These are phyloP conservation scores for Pyricularia grisea DNA, from an alignment of 2,329 filamentous ascomycete species.

Conservation along the genomic window DNA sequence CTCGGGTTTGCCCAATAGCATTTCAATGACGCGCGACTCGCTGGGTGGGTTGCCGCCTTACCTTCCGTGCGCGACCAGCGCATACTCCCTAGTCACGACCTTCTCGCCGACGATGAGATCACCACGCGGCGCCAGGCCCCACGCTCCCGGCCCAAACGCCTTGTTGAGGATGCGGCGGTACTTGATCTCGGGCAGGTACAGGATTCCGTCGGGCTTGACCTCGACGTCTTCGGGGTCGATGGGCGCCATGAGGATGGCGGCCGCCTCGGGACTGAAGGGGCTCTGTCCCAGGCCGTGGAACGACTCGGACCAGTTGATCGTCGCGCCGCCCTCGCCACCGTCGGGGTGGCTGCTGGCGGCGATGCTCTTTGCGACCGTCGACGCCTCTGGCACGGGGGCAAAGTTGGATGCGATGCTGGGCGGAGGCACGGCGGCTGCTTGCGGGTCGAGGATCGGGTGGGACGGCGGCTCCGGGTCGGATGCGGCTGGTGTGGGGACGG, in stretches of 20 bases:
- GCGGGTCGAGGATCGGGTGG: slow-evolving; percentile 16
- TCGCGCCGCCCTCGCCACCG: slow-evolving; percentile 8
- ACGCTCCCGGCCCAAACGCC: slow-evolving; percentile 90
- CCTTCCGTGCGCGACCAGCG: slow-evolving; percentile 80
- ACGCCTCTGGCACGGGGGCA: slow-evolving; percentile 13
- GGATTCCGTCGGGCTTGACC: slow-evolving; percentile 93
- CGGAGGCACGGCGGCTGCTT: slow-evolving; percentile 17
- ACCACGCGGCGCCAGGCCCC: slow-evolving; percentile 84
- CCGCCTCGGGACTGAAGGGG: slow-evolving; percentile 62
- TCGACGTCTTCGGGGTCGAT: slow-evolving; percentile 72
- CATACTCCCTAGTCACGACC: slow-evolving; percentile 82
- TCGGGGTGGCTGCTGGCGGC: slow-evolving; percentile 1
- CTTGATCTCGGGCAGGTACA: slow-evolving; percentile 97
- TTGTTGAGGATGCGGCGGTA: slow-evolving; percentile 84
- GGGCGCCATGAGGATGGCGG: slow-evolving; percentile 57
- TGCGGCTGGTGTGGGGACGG: not conserved
- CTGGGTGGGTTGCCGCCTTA: slow-evolving; percentile 32
- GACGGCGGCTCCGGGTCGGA: not conserved
- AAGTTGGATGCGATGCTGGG: slow-evolving; percentile 21
- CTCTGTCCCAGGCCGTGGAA: slow-evolving; percentile 68
- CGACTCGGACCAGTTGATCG: slow-evolving; percentile 70
- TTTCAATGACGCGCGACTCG: not conserved
- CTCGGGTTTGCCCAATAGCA: not conserved
- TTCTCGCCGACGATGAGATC: slow-evolving; percentile 79
- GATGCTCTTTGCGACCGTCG: slow-evolving; percentile 7